A percentile compares a stretch with the other conserved stretches of the same genome.
Evolutionary conservation across 495 filamentous ascomycete genomes (phyloP).

Genomic region (Amniculicola lignicola): DNA sequence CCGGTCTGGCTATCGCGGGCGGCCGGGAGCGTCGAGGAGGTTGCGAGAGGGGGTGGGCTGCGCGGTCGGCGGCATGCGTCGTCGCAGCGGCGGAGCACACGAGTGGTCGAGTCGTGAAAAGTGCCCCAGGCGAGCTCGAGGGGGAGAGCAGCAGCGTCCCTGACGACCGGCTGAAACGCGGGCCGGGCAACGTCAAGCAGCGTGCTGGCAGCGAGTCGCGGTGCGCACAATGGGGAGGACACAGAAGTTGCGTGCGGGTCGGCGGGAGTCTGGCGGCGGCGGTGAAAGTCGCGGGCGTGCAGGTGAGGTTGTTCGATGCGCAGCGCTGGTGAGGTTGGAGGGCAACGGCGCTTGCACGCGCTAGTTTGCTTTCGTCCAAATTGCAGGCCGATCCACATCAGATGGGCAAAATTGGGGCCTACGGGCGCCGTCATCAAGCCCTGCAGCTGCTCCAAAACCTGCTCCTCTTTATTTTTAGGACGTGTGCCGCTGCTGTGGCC

Average conservation of each 20-base stretch:
- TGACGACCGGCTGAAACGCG: slow-evolving; percentile 26
- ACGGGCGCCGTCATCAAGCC: background rate
- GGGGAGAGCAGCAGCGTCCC: slow-evolving; percentile 13
- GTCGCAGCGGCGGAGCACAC: slow-evolving; percentile 18
- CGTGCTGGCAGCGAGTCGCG: background rate
- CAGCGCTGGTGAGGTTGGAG: background rate
- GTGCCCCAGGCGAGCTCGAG: slow-evolving; percentile 1
- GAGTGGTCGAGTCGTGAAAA: slow-evolving; percentile 22
- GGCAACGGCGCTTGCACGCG: background rate
- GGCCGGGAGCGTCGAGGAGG: background rate
- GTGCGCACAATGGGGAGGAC: background rate
- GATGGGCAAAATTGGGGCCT: background rate
- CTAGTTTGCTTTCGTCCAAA: background rate
- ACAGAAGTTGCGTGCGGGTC: too few species aligned
- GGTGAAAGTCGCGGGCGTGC: background rate
- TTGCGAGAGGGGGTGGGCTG: background rate
- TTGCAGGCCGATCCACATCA: background rate
- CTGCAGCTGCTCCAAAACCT: too few species aligned
- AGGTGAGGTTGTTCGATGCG: background rate
- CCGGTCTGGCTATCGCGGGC: background rate
- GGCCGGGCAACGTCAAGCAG: slow-evolving; percentile 9
- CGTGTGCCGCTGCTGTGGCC: too few species aligned
- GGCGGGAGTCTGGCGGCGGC: background rate
- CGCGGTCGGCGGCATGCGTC: slow-evolving; percentile 26
- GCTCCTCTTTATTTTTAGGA: too few species aligned